Evolutionary conservation across 148 eudicot species (phyloP).

Genomic region (Arctostaphylos glauca): DNA sequence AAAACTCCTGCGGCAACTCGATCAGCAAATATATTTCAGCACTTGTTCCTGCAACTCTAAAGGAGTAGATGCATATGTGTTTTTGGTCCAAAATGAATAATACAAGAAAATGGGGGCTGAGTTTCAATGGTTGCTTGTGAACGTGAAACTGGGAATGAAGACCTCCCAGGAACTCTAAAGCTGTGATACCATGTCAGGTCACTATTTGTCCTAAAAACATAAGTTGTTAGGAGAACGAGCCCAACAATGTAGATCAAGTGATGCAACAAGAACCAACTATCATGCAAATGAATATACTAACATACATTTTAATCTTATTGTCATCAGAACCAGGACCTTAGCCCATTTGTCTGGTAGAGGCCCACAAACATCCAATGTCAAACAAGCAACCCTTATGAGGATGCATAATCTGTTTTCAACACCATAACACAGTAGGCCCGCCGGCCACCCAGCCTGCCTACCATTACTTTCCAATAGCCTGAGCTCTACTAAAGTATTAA

Average conservation of each 20-base stretch:
- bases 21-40: not conserved
- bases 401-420: not conserved
- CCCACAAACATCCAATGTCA: constrained; percentile 4
- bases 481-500: not conserved
- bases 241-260: not conserved
- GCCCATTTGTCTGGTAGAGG: not conserved
- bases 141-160: not conserved
- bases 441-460: not conserved
- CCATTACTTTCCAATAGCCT: not conserved
- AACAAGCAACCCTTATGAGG: not conserved
- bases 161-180: not conserved
- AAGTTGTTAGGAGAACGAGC: not conserved
- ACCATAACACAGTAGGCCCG: not conserved
- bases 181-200: not conserved
- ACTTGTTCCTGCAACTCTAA: not conserved
- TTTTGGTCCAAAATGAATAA: too few species aligned
- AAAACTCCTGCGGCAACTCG: not conserved
- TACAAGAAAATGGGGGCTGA: too few species aligned
- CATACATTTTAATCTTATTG: not conserved
- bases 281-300: not conserved
- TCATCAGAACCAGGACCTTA: not conserved
- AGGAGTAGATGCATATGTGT: not conserved
- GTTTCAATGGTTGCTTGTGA: too few species aligned
- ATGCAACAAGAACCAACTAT: not conserved
- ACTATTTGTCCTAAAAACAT: not conserved